Evolutionary conservation across 257 asterid species (phyloP).

Genomic region (Salvia miltiorrhiza): DNA sequence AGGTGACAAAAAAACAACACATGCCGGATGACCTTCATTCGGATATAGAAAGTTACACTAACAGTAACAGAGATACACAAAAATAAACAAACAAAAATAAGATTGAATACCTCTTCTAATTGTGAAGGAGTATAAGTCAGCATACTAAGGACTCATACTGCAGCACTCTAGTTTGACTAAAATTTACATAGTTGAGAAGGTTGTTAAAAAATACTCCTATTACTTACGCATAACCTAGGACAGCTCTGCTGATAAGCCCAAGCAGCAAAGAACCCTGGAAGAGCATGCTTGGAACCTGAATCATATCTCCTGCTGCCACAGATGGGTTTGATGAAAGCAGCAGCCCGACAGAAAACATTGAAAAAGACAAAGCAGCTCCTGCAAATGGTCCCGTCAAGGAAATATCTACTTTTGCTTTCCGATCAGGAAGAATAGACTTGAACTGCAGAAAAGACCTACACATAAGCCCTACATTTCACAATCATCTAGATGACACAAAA

Average conservation of each 20-base stretch:
- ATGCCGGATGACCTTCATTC: neutral
- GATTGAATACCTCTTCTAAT: neutral
- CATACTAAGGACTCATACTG: neutral
- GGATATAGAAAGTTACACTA: neutral
- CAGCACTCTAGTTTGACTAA: neutral
- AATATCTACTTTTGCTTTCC: conserved; percentile 80
- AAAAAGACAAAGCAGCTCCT: conserved; percentile 80
- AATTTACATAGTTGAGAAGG: conserved; percentile 13
- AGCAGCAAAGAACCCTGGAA: conserved; percentile 97
- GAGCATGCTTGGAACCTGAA: conserved; percentile 94
- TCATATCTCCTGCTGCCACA: conserved; percentile 69
- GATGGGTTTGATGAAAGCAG: conserved; percentile 79
- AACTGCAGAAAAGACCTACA: conserved; percentile 51
- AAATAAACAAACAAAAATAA: neutral
- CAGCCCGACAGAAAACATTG: conserved; percentile 81
- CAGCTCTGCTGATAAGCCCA: conserved; percentile 83
- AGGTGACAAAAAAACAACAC: neutral
- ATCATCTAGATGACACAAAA: neutral
- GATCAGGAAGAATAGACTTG: conserved; percentile 97
- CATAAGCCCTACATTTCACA: neutral
- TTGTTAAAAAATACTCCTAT: neutral
- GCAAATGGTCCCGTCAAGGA: conserved; percentile 90
- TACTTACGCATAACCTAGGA: conserved; percentile 82
- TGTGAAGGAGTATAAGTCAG: neutral
- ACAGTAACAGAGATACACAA: neutral